phyloP scores from a whole-genome alignment of 2,329 filamentous ascomycete species.

The Gnomoniopsis sp. region DNA sequence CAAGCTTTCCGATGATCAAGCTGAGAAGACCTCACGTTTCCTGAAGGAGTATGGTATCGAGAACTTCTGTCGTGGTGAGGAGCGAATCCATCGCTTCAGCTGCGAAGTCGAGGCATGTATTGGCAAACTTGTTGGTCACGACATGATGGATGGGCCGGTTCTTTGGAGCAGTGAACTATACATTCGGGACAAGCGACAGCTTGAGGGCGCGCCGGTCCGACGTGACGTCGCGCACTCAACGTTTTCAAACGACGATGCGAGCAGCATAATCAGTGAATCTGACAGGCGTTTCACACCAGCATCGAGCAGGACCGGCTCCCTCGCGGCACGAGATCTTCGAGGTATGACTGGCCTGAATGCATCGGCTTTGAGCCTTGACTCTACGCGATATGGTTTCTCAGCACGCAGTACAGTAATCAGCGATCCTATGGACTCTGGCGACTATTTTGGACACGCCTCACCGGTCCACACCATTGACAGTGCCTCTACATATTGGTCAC shows the following conservation, averaged over 20 bases:
- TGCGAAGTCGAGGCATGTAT: constrained; percentile 87
- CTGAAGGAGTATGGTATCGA: constrained; percentile 77
- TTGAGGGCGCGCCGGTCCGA: constrained; percentile 41
- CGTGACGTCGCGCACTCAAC: constrained; percentile 45
- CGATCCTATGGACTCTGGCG: constrained; percentile 66
- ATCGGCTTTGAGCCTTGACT: constrained; percentile 69
- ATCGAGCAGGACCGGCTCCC: constrained; percentile 44
- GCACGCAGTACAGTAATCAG: constrained; percentile 55
- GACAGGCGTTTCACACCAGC: constrained; percentile 45
- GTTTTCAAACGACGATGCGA: constrained; percentile 48
- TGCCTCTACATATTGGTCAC: constrained; percentile 83
- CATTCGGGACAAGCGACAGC: constrained; percentile 66
- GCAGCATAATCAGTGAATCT: constrained; percentile 53
- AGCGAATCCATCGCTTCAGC: constrained; percentile 89
- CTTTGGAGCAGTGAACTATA: constrained; percentile 92
- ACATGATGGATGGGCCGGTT: constrained; percentile 78
- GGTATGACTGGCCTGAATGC: constrained; percentile 57
- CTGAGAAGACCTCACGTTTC: constrained; percentile 81
- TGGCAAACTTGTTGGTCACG: constrained; percentile 79
- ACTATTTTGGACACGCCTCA: constrained; percentile 65
- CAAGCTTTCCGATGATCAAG: constrained; percentile 94
- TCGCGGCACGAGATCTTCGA: constrained; percentile 53
- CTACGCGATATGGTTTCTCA: constrained; percentile 60
- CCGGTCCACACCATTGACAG: constrained; percentile 72
- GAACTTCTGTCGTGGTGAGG: constrained; percentile 92